These are phyloP conservation scores for Gaertneriomyces sp. DNA, from an alignment of 192 early-diverging fungal species.

Conservation along the genomic window DNA sequence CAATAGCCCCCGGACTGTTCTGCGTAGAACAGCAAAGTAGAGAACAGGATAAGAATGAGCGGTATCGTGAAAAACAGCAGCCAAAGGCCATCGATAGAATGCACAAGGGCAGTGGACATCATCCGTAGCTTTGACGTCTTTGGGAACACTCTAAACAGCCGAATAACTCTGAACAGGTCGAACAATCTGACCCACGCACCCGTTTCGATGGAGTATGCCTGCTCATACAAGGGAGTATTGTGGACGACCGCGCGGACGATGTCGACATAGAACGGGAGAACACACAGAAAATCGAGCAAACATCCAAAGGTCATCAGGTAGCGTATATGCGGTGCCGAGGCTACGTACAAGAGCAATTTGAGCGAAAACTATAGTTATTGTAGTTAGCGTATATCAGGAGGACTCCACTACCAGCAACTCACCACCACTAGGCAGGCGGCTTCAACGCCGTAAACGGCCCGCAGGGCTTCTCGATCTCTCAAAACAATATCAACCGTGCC, in stretches of 20 bases:
- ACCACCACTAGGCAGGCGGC: slow-evolving; percentile 21
- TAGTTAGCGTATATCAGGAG: not conserved
- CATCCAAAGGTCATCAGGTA: not conserved
- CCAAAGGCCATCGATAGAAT: not conserved
- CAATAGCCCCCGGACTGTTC: slow-evolving; percentile 20
- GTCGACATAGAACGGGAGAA: slow-evolving; percentile 29
- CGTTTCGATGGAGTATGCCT: slow-evolving; percentile 20
- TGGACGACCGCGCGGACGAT: slow-evolving; percentile 6
- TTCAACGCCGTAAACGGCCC: slow-evolving; percentile 7
- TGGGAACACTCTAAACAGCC: slow-evolving; percentile 24
- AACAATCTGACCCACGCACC: slow-evolving; percentile 27
- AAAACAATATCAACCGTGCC: slow-evolving; percentile 22
- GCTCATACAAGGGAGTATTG: slow-evolving; percentile 5
- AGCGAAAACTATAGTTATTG: slow-evolving; percentile 15
- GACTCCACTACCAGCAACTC: not conserved
- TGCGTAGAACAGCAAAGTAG: slow-evolving; percentile 19
- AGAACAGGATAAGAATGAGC: slow-evolving; percentile 16
- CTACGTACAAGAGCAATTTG: slow-evolving; percentile 10
- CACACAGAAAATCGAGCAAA: slow-evolving; percentile 14
- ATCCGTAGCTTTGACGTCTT: slow-evolving; percentile 26
- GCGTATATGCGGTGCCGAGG: slow-evolving; percentile 5
- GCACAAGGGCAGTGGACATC: slow-evolving; percentile 21
- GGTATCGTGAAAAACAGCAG: slow-evolving; percentile 8
- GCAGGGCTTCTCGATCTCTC: not conserved
- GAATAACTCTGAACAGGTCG: slow-evolving; percentile 6